Evolutionary conservation across 2,329 filamentous ascomycete genomes (phyloP), one percentile per base, ranked within the genome.

Genomic region (Pestalotiopsis sp.): DNA sequence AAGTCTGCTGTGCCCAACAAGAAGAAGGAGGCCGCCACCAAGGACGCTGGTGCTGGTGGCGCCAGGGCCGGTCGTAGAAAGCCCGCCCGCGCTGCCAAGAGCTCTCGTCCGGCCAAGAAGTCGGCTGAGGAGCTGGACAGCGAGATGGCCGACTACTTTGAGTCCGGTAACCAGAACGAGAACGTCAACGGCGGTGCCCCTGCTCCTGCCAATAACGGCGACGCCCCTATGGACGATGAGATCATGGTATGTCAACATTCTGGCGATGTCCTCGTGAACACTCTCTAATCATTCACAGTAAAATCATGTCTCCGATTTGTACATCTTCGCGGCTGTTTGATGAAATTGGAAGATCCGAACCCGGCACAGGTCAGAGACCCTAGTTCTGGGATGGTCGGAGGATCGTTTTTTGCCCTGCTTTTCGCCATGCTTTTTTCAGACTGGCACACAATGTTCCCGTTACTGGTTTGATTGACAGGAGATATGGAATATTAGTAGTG

Each of bases 81-180:
- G 69, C 14, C 39, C 41, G 23, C 84, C 86, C 68, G 84, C 85
- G 71, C 31, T 36, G 31, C 80, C 78, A 57, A 90, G 74, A 91
- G 84, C 76, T 84, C 87, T 72, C 89, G 92, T 75, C 86, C 92
- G 73, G 83, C 90, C 77, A 86, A 97, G 84, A 98, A 98, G 92
- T 97, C 94, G 0, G 90, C 92, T 1, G 95, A 97, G 79, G 95
- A 99, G 84, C 90, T 99, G 31, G 96, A 99, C 80, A 94, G 93
- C 4, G 96, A 99, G 81, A 99, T 99, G 96, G 91, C 90, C 23
- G 96, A 98, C 81, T 99, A 99, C 84, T 98, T 97, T 79, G 90
- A 86, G 66, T 80, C 80, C 56, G 80, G 82, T 69, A 75, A 76
- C 41, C 78, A 82, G 72, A 83, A 80, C 66, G 84, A 84, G 73